Evolutionary conservation across 305 asterid species (phyloP), one percentile per base, ranked within the genome.

Genomic region (Solanum chacoense): DNA sequence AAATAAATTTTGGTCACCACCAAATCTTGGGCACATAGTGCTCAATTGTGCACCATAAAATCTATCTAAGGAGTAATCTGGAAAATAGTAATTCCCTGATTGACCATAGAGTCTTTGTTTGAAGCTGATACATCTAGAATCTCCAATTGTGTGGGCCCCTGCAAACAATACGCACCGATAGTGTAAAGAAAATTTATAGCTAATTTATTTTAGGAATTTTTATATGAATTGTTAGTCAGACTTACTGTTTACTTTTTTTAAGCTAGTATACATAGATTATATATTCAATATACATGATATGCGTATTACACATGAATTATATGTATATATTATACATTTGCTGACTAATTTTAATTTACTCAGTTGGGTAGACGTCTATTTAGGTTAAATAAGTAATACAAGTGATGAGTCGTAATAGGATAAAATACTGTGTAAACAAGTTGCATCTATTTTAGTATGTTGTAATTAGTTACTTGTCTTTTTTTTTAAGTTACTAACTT

Each of bases 111-210:
- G 89, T 84, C 94, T 91, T 13, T 91, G 83, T 45, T n/a, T 86
- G 76, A 87, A 92, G 35, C 88, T 40, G 10, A 69, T 31, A 67
- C 94, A 92, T 80, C 92, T 83, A 2, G 93, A 55, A 22, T 84
- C 29, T 9, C 94, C 99, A 35, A 97, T 95, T 78, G 98, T 97
- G 92, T 97, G 99, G 91, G 97, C 92, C 81, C 99, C 99, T 95
- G 95, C 88, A 91, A 11, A 8, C 14, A 3, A 84, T 32, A 28
- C 6, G 11, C 77, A 29, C 0, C 20, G 2, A 71, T 10, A 1
- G 4, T 24, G 73, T 67, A 24, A 65, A 65, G 0, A 65, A n/a
- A 10, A 67, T 67, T 22, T 67, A 24, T 69, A 69, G 0, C 9
- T 69, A n/a, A 0, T 11, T 69, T 69, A 69, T 69, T 67, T 69